Conservation (phyloP, 371 early-diverging fungal genomes). For the Massospora cicadina region DNA sequence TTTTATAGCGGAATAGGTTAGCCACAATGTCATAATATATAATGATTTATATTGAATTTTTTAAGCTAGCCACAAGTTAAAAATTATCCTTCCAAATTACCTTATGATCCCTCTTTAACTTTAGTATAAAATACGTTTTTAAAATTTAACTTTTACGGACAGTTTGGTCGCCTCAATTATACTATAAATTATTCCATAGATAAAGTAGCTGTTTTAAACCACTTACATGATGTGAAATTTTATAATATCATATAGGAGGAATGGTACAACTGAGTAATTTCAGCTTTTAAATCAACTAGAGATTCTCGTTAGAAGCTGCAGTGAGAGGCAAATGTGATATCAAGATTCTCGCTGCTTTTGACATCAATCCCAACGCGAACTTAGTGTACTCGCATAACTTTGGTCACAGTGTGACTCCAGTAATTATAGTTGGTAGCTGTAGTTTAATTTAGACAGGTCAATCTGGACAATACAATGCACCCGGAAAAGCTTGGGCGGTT, state of each 20-base stretch:
- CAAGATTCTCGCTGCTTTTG: conserved; percentile 49
- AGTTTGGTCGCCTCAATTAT: too few species aligned
- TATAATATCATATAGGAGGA: conserved; percentile 10
- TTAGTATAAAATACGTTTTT: too few species aligned
- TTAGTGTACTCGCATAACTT: conserved; percentile 62
- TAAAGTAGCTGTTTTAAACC: too few species aligned
- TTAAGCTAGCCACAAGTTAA: too few species aligned
- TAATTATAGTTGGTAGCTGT: background rate
- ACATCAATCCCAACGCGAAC: conserved; percentile 64
- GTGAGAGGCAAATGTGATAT: conserved; percentile 37
- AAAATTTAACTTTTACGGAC: too few species aligned
- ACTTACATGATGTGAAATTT: too few species aligned
- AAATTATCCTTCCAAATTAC: too few species aligned
- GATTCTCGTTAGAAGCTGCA: conserved; percentile 28
- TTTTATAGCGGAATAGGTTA: conserved; percentile 11
- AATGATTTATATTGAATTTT: too few species aligned
- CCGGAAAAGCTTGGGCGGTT: conserved; percentile 35
- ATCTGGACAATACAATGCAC: conserved; percentile 41
- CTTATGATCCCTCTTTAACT: too few species aligned
- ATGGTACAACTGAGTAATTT: conserved; percentile 4
- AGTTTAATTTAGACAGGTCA: conserved; percentile 19
- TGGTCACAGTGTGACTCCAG: conserved; percentile 17
- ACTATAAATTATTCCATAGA: too few species aligned
- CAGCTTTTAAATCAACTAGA: conserved; percentile 8
- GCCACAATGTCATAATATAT: background rate